A percentile compares a stretch with the other conserved stretches of the same genome.
Evolutionary conservation across 1,284 basidiomycete genomes (phyloP).

Genomic region (Sporisorium exsertum): DNA sequence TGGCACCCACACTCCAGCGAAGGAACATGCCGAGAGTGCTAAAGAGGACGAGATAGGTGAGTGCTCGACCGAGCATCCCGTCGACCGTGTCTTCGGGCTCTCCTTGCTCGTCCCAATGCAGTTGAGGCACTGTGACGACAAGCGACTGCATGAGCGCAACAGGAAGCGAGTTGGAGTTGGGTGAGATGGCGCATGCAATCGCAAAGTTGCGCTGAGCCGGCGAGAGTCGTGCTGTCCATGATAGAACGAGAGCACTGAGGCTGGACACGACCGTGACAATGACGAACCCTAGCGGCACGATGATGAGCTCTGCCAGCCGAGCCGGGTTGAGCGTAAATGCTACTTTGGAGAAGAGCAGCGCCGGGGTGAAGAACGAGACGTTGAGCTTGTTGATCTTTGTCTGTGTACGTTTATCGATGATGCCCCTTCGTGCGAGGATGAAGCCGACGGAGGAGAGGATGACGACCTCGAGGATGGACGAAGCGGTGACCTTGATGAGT

Average conservation of each 20-base stretch:
- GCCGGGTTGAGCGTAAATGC: constrained; percentile 77
- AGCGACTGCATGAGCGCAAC: constrained; percentile 92
- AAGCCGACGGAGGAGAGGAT: constrained; percentile 87
- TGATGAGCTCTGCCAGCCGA: constrained; percentile 88
- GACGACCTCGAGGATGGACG: constrained; percentile 87
- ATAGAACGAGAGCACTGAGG: constrained; percentile 63
- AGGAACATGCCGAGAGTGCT: constrained; percentile 87
- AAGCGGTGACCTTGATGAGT: constrained; percentile 61
- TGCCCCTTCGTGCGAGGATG: constrained; percentile 80
- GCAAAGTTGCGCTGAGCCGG: constrained; percentile 70
- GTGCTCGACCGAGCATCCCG: constrained; percentile 88
- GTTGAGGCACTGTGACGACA: constrained; percentile 82
- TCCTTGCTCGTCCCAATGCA: constrained; percentile 79
- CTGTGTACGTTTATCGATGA: constrained; percentile 89
- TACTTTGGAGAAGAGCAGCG: constrained; percentile 91
- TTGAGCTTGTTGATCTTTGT: constrained; percentile 76
- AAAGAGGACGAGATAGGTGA: constrained; percentile 91
- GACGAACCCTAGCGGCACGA: constrained; percentile 84
- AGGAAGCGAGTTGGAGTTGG: constrained; percentile 89
- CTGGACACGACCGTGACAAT: constrained; percentile 72
- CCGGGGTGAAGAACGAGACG: constrained; percentile 90
- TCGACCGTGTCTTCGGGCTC: constrained; percentile 79
- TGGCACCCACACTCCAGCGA: constrained; percentile 71
- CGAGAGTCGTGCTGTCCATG: constrained; percentile 65
- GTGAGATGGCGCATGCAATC: constrained; percentile 66